Evolutionary conservation across 2,329 filamentous ascomycete species (phyloP).

Genomic region (Exophiala sideris): DNA sequence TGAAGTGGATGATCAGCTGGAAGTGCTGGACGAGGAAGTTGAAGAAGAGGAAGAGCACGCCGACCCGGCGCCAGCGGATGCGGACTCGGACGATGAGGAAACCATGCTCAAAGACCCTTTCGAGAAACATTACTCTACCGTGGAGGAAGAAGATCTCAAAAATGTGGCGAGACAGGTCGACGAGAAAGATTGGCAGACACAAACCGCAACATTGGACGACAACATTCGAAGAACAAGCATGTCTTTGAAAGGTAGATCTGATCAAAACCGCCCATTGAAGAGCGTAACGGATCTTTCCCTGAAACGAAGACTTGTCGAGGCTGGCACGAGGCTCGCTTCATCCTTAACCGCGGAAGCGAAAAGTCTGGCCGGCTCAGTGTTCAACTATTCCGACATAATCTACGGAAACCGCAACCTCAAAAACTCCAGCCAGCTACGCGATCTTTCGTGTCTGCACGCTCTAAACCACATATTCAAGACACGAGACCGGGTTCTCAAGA

Average conservation of each 20-base stretch:
- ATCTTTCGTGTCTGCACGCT: conserved; percentile 74
- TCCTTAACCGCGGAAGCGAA: conserved; percentile 62
- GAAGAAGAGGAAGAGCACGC: conserved; percentile 35
- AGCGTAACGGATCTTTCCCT: conserved; percentile 42
- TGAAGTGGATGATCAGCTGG: conserved; percentile 11
- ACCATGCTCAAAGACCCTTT: conserved; percentile 67
- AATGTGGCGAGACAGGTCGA: conserved; percentile 50
- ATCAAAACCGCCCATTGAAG: not conserved
- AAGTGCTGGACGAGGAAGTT: conserved; percentile 28
- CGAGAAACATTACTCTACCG: conserved; percentile 68
- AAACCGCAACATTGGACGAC: conserved; percentile 37
- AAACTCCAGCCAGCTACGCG: conserved; percentile 67
- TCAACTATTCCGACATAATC: conserved; percentile 77
- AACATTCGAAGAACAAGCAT: conserved; percentile 17
- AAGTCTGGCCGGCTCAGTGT: conserved; percentile 67
- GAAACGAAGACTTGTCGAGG: conserved; percentile 65
- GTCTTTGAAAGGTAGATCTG: not conserved
- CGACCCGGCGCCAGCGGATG: conserved; percentile 33
- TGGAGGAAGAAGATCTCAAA: conserved; percentile 55
- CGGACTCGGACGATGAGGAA: conserved; percentile 41
- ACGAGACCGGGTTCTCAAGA: conserved; percentile 85
- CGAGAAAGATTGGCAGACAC: conserved; percentile 47
- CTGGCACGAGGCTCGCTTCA: conserved; percentile 47
- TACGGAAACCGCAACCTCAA: conserved; percentile 67
- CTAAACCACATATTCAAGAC: conserved; percentile 94